These are phyloP conservation scores for Diutina neorugosa DNA, from an alignment of 1,139 yeast genomes.

Conservation along the genomic window DNA sequence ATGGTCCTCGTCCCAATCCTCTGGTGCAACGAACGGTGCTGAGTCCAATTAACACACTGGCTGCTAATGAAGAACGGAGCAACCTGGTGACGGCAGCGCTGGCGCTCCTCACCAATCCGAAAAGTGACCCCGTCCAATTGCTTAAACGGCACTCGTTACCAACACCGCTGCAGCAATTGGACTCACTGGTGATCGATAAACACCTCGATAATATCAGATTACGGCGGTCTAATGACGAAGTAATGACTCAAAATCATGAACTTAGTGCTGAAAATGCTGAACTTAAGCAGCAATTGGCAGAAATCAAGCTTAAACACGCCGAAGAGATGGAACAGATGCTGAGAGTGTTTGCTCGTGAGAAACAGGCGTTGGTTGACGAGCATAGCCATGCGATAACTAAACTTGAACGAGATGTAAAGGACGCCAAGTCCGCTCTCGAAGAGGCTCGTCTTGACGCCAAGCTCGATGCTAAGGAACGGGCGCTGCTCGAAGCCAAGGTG, in stretches of 20 bases:
- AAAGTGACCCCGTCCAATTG: not conserved
- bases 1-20: slow-evolving; percentile 5
- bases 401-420: not conserved
- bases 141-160: not conserved
- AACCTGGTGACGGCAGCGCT: not conserved
- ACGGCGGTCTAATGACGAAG: slow-evolving; percentile 18
- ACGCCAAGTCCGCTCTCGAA: not conserved
- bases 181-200: slow-evolving; percentile 19
- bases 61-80: not conserved
- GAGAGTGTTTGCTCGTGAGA: not conserved
- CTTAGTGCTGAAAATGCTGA: not conserved
- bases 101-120: not conserved
- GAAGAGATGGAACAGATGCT: not conserved
- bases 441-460: not conserved
- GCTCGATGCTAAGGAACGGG: not conserved
- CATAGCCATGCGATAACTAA: not conserved
- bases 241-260: slow-evolving; percentile 5
- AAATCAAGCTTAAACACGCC: not conserved
- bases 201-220: slow-evolving; percentile 32
- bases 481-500: not conserved
- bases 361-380: not conserved
- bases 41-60: not conserved
- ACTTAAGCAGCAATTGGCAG: slow-evolving; percentile 3
- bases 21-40: not conserved
- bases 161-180: not conserved